phyloP scores from a whole-genome alignment of 345 rosid species.

The Xanthoceras sorbifolium region DNA sequence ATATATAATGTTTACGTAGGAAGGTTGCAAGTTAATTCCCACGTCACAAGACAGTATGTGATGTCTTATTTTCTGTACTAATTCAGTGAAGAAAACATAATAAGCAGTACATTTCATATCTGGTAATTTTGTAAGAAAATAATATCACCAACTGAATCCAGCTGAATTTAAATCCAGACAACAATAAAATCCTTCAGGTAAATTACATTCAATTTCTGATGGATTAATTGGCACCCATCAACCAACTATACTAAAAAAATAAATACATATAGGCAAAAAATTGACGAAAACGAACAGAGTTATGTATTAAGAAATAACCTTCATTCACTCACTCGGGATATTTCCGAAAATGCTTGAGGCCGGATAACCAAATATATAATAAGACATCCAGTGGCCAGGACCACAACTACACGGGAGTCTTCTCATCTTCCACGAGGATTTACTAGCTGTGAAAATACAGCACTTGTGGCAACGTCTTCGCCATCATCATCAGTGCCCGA shows the following conservation, averaged over 20 bases:
- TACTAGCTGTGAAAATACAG: slow-evolving; percentile 96
- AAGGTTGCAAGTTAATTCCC: neutral
- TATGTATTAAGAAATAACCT: slow-evolving; percentile 24
- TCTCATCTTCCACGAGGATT: slow-evolving; percentile 94
- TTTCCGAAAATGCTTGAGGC: slow-evolving; percentile 23
- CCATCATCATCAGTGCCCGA: slow-evolving; percentile 74
- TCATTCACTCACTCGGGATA: slow-evolving; percentile 17
- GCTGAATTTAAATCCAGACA: slow-evolving; percentile 34
- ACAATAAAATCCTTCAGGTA: slow-evolving; percentile 25
- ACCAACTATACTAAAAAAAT: slow-evolving; percentile 44
- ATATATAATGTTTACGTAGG: neutral
- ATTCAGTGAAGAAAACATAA: slow-evolving; percentile 1
- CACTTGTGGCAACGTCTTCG: slow-evolving; percentile 86
- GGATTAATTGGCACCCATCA: slow-evolving; percentile 31
- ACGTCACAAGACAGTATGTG: neutral
- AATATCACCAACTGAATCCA: slow-evolving; percentile 23
- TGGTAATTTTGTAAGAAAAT: slow-evolving; percentile 20
- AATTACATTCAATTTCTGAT: slow-evolving; percentile 20
- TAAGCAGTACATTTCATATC: slow-evolving; percentile 27
- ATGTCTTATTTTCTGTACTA: slow-evolving; percentile 1
- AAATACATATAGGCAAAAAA: slow-evolving; percentile 33
- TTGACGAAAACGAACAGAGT: slow-evolving; percentile 30
- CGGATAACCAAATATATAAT: slow-evolving; percentile 13
- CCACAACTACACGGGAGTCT: slow-evolving; percentile 9
- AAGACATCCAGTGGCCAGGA: slow-evolving; percentile 16